Percentiles rank a stretch among this genome's conserved stretches.
Evolutionary conservation across 2,329 filamentous ascomycete genomes (phyloP).

Genomic region (Pyrenophora teres): DNA sequence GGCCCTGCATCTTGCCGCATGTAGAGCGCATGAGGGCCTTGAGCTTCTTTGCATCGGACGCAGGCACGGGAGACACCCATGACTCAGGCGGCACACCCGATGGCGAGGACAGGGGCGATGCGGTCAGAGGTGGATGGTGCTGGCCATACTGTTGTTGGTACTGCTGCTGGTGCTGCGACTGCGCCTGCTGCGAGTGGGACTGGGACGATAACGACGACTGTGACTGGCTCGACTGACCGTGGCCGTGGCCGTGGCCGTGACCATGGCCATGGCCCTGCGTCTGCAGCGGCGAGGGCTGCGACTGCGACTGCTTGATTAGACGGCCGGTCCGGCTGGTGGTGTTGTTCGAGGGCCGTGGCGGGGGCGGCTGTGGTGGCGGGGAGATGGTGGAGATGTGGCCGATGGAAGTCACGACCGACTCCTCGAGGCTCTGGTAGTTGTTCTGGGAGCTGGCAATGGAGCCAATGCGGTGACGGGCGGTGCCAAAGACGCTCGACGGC

Average conservation of each 20-base stretch:
- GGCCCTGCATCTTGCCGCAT: conserved; percentile 79
- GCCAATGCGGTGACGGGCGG: conserved; percentile 66
- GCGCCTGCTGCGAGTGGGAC: conserved; percentile 8
- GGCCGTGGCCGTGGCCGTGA: conserved; percentile 15
- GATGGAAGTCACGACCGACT: conserved; percentile 48
- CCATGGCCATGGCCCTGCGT: no score
- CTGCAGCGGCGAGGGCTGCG: conserved; percentile 4
- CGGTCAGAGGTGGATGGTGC: conserved; percentile 14
- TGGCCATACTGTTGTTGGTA: background rate
- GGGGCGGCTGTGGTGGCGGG: conserved; percentile 31
- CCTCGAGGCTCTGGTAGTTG: conserved; percentile 52
- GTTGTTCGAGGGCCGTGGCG: conserved; percentile 38
- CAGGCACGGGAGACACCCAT: conserved; percentile 53
- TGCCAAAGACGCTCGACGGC: conserved; percentile 48
- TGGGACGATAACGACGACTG: conserved; percentile 16
- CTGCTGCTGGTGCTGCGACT: conserved; percentile 15
- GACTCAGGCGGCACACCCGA: conserved; percentile 38
- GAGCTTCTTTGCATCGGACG: conserved; percentile 72
- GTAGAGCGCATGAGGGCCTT: conserved; percentile 76
- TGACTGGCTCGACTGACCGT: conserved; percentile 37
- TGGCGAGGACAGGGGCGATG: conserved; percentile 28
- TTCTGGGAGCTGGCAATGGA: conserved; percentile 68
- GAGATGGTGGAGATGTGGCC: conserved; percentile 50
- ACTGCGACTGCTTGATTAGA: conserved; percentile 35
- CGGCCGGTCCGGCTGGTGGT: conserved; percentile 30